phyloP scores from a whole-genome alignment of 2,329 filamentous ascomycete species.

The Aureobasidium sp. region DNA sequence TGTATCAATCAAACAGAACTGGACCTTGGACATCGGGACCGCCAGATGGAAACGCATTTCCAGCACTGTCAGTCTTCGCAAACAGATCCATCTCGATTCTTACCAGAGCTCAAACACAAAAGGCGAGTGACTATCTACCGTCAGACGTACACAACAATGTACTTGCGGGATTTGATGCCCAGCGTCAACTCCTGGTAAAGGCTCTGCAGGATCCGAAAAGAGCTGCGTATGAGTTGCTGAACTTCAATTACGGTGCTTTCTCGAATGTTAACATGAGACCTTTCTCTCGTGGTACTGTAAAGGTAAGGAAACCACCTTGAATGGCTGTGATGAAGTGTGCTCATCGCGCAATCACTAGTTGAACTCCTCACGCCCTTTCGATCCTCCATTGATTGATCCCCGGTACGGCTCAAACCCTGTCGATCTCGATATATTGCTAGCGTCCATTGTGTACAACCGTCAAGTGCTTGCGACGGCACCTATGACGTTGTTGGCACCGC shows the following conservation, averaged over 20 bases:
- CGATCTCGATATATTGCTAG: slow-evolving; percentile 28
- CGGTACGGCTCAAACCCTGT: slow-evolving; percentile 40
- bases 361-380: slow-evolving; percentile 33
- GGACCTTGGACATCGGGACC: slow-evolving; percentile 24
- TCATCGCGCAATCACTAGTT: slow-evolving; percentile 23
- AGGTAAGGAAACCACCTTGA: not conserved
- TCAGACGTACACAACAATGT: slow-evolving; percentile 19
- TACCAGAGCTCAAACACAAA: slow-evolving; percentile 21
- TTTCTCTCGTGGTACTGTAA: slow-evolving; percentile 40
- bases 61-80: slow-evolving; percentile 22
- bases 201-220: slow-evolving; percentile 22
- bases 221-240: slow-evolving; percentile 27
- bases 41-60: slow-evolving; percentile 26
- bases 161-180: slow-evolving; percentile 24
- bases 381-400: slow-evolving; percentile 37
- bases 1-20: slow-evolving; percentile 25
- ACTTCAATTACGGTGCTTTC: slow-evolving; percentile 28
- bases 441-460: slow-evolving; percentile 26
- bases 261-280: slow-evolving; percentile 34
- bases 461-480: slow-evolving; percentile 23
- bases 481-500: slow-evolving; percentile 23
- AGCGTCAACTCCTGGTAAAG: slow-evolving; percentile 22
- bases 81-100: slow-evolving; percentile 20
- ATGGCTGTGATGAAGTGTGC: not conserved
- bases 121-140: slow-evolving; percentile 21